Evolutionary conservation across 2,329 filamentous ascomycete genomes (phyloP), one percentile per base, ranked within the genome.

Genomic region (Ceratocystis destructans): DNA sequence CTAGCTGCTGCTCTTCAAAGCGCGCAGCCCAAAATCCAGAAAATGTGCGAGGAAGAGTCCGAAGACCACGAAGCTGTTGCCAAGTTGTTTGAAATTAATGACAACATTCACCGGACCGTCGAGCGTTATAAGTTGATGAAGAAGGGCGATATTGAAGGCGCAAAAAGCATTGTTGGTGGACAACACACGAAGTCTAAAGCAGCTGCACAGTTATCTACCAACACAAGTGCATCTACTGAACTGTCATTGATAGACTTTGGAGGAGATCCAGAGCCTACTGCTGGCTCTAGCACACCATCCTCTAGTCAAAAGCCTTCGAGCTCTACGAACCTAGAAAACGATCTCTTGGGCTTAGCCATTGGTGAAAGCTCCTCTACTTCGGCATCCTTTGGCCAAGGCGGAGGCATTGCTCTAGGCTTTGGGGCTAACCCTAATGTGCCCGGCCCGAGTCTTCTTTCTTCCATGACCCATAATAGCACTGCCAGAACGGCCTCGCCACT

Each of bases 41-140:
- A 90, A 77, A 99, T 99, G 93, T 97, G 93, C 73, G 93, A 97
- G 76, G 94, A 99, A 76, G 94, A 99, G 73, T 96, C 92, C 10
- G 93, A 97, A 69, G 94, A 99, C 73, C 87, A 91, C 69, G 94
- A 96, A 77, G 94, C 94, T 4, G 94, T 99, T 5, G 89, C 91
- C 55, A 96, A 96, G 76, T 80, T 99, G 10, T 82, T 99, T 66
- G 91, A 97, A 74, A 97, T 99, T 73, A 99, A 99, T 74, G 94
- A 99, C 76, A 96, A 92, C 77, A 99, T 99, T 83, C 90, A 97
- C 74, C 86, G 93, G 69, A 99, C 94, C 1, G 90, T 97, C 66
- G 90, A 97, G 77, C 82, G 94, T 70, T 99, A 97, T 76, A 96
- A 90, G 80, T 79, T 97, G 66, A 86, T 97, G 76, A 99, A 96